A percentile compares a stretch with the other conserved stretches of the same genome.
Conservation (phyloP, 129 eudicot species). For the Flaveria robusta region DNA sequence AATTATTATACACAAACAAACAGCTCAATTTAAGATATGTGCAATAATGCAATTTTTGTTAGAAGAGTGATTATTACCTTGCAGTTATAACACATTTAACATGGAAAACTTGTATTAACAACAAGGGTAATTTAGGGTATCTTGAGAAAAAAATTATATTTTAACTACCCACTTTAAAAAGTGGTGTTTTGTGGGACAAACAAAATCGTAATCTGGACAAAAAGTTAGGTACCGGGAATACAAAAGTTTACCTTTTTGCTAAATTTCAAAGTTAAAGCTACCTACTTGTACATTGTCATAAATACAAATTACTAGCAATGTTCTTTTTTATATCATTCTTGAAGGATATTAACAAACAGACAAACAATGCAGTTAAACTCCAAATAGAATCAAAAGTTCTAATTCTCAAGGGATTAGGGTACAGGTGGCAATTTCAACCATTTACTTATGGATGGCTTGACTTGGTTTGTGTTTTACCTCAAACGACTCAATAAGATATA, state of each 20-base stretch:
- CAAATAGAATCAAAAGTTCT: not conserved
- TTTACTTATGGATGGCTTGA: not conserved
- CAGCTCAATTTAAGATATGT: not conserved
- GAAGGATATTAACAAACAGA: conserved; percentile 9
- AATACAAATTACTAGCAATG: not conserved
- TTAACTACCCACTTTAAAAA: not conserved
- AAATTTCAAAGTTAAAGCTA: not conserved
- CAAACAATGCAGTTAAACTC: not conserved
- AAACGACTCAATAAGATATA: not conserved
- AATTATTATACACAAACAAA: not conserved
- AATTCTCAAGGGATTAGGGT: no score
- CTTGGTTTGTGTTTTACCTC: not conserved
- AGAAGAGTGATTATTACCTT: not conserved
- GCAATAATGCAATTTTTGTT: not conserved
- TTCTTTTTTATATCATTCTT: conserved; percentile 9
- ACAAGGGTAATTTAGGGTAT: not conserved
- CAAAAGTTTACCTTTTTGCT: not conserved
- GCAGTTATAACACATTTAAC: not conserved
- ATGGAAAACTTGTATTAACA: not conserved
- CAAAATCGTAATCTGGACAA: not conserved
- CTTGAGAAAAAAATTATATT: not conserved
- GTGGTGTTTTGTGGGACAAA: not conserved
- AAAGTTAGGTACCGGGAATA: not conserved
- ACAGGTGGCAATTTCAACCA: no score
- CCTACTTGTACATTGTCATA: not conserved